These are phyloP conservation scores for Penicillium verrucosum DNA, from an alignment of 2,329 filamentous ascomycete species.

Conservation along the genomic window DNA sequence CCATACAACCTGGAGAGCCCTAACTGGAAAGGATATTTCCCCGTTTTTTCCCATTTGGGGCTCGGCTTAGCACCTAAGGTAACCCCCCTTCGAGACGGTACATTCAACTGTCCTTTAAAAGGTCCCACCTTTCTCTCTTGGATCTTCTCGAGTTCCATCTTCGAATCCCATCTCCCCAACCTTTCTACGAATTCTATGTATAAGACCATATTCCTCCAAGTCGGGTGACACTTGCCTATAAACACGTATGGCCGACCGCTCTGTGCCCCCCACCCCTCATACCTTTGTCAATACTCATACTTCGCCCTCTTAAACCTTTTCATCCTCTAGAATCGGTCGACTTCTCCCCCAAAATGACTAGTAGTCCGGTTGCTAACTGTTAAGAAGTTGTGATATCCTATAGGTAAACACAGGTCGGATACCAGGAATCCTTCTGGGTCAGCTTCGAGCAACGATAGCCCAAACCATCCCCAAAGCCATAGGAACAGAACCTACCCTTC, in stretches of 20 bases:
- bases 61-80: background rate
- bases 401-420: background rate
- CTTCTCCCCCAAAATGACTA: background rate
- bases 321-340: background rate
- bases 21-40: too few species aligned
- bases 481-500: background rate
- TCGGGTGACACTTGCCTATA: background rate
- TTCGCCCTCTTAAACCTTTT: background rate
- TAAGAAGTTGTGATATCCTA: background rate
- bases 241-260: slow-evolving; percentile 10
- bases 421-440: background rate
- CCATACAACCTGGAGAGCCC: background rate
- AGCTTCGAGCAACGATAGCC: background rate
- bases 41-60: background rate
- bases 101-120: background rate
- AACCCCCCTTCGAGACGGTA: background rate
- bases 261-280: background rate
- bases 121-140: background rate
- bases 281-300: background rate
- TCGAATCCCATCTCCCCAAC: background rate
- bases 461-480: background rate
- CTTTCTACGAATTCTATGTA: background rate
- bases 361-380: background rate
- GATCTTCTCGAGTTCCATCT: background rate
- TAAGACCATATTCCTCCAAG: background rate